Evolutionary conservation across 345 rosid species (phyloP).

Genomic region (Carallia pectinifolia): DNA sequence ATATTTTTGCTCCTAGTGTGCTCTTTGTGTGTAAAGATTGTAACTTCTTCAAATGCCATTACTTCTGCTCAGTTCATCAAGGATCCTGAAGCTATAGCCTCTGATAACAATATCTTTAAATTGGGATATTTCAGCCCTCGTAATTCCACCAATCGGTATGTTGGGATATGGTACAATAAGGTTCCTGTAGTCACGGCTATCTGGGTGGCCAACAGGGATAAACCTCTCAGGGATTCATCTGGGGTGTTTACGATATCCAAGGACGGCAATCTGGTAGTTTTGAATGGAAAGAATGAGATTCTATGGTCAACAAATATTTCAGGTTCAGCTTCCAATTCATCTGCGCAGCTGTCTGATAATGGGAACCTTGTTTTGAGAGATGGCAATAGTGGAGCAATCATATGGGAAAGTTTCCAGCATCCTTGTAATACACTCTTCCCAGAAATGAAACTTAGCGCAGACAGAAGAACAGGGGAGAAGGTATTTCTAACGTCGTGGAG

Average conservation of each 20-base stretch:
- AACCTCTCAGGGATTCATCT: conserved; percentile 18
- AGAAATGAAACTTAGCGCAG: conserved; percentile 32
- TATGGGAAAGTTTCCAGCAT: conserved; percentile 60
- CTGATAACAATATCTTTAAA: neutral
- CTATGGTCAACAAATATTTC: conserved; percentile 51
- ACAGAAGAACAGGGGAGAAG: conserved; percentile 25
- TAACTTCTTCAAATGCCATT: neutral
- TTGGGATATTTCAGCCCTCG: conserved; percentile 17
- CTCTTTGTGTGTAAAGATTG: neutral
- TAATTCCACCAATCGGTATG: conserved; percentile 4
- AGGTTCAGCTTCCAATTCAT: conserved; percentile 5
- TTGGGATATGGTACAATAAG: conserved; percentile 8
- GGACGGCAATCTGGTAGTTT: conserved; percentile 41
- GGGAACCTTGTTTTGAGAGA: conserved; percentile 52
- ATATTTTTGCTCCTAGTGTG: neutral
- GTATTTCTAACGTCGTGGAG: conserved; percentile 45
- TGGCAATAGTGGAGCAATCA: conserved; percentile 2
- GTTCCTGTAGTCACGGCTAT: neutral
- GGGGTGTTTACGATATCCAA: conserved; percentile 34
- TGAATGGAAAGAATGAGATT: conserved; percentile 26
- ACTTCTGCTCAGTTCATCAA: neutral
- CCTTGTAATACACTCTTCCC: conserved; percentile 34
- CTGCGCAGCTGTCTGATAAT: conserved; percentile 38
- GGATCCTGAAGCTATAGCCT: conserved; percentile 1
- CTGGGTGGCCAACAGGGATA: conserved; percentile 21